Evolutionary conservation across 2,329 filamentous ascomycete genomes (phyloP).

Genomic region (Pseudogymnoascus sp.): DNA sequence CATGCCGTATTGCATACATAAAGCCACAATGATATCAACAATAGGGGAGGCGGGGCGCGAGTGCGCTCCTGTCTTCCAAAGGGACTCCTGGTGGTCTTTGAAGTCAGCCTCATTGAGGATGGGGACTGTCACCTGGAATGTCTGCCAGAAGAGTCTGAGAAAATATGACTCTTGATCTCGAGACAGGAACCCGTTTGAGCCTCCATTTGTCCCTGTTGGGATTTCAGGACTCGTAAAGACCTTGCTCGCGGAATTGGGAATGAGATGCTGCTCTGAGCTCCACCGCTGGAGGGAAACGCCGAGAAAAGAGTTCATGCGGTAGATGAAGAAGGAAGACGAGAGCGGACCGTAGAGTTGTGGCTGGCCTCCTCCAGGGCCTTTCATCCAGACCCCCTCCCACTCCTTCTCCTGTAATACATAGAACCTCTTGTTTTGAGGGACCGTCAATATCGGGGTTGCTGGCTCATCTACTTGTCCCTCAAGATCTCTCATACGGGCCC

Average conservation of each 20-base stretch:
- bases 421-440: neutral
- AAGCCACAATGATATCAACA: conserved; percentile 42
- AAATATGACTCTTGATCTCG: conserved; percentile 38
- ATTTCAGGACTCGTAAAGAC: conserved; percentile 10
- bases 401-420: conserved; percentile 13
- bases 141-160: conserved; percentile 39
- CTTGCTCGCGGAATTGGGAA: conserved; percentile 22
- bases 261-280: conserved; percentile 25
- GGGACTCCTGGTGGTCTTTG: conserved; percentile 33
- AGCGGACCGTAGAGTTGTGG: conserved; percentile 34
- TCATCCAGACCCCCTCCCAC: conserved; percentile 14
- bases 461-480: conserved; percentile 16
- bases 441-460: neutral
- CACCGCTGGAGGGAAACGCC: conserved; percentile 27
- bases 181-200: conserved; percentile 26
- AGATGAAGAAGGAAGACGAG: conserved; percentile 38
- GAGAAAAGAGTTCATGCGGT: conserved; percentile 33
- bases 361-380: conserved; percentile 31
- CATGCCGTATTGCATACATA: conserved; percentile 41
- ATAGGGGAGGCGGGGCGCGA: conserved; percentile 38
- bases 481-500: conserved; percentile 22
- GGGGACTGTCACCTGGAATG: conserved; percentile 34
- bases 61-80: conserved; percentile 27
- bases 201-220: conserved; percentile 12
- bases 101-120: conserved; percentile 39